Conservation (phyloP, 2,329 filamentous ascomycete genomes). For the Dothiorella sarmentorum region DNA sequence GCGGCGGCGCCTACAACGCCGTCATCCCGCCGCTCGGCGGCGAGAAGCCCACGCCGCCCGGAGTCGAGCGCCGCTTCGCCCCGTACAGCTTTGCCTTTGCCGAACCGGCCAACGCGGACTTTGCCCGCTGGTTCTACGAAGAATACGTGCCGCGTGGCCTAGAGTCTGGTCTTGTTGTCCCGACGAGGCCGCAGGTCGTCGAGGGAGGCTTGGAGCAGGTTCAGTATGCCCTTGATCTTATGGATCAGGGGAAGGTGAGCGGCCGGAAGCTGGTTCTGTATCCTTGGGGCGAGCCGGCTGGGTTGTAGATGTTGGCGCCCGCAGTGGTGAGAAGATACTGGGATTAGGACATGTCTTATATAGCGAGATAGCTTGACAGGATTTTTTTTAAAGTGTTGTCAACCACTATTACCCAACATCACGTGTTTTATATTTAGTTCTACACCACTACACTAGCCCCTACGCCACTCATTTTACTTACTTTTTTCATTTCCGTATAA, state of each 20-base stretch:
- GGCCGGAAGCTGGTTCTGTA: conserved; percentile 28
- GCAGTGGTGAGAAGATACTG: too few relatives aligned
- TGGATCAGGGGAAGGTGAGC: conserved; percentile 30
- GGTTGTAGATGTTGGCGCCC: too few relatives aligned
- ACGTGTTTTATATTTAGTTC: too few relatives aligned
- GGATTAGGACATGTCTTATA: too few relatives aligned
- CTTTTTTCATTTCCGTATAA: too few relatives aligned
- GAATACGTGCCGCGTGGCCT: conserved; percentile 26
- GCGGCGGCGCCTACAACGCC: conserved; percentile 23
- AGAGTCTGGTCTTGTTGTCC: conserved; percentile 25
- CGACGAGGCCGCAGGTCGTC: conserved; percentile 24
- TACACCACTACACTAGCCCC: too few relatives aligned
- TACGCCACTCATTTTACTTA: too few relatives aligned
- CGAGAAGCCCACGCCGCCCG: conserved; percentile 22
- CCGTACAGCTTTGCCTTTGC: conserved; percentile 24
- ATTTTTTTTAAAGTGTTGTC: too few relatives aligned
- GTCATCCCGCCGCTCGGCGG: conserved; percentile 24
- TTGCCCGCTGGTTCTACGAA: conserved; percentile 23
- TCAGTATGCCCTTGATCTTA: conserved; percentile 23
- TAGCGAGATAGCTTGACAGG: too few relatives aligned
- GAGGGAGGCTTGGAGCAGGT: conserved; percentile 27
- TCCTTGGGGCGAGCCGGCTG: too few relatives aligned
- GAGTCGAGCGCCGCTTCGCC: conserved; percentile 25
- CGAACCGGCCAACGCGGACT: conserved; percentile 24
- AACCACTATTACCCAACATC: too few relatives aligned